These are phyloP conservation scores for Aspergillus ostianus DNA, from an alignment of 495 filamentous ascomycete species.

Conservation along the genomic window DNA sequence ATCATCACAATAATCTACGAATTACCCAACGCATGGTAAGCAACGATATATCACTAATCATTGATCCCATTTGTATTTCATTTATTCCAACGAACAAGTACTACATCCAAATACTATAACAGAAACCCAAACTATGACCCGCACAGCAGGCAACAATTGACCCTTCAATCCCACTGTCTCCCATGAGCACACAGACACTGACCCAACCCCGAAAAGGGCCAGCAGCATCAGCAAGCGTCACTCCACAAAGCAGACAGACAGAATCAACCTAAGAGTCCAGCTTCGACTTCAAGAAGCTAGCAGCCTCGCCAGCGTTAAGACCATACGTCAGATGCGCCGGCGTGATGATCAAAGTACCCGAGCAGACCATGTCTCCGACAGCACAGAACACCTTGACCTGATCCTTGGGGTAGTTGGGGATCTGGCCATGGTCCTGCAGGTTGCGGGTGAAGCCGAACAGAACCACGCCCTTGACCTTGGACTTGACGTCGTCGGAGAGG, in stretches of 20 bases:
- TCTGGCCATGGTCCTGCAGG: slow-evolving; percentile 43
- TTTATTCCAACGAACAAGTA: no score
- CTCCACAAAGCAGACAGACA: no score
- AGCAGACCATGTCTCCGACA: slow-evolving; percentile 50
- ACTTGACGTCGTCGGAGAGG: slow-evolving; percentile 31
- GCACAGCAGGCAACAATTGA: not conserved
- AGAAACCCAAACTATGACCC: not conserved
- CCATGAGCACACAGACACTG: no score
- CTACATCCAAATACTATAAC: no score
- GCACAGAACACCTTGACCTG: slow-evolving; percentile 51
- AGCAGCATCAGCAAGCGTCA: no score
- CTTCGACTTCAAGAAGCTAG: slow-evolving; percentile 17
- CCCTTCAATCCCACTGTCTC: no score
- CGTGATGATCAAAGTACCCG: slow-evolving; percentile 48
- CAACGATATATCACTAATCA: no score
- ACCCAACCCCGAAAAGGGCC: no score
- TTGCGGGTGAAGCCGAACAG: slow-evolving; percentile 58
- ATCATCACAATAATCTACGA: no score
- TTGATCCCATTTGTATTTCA: no score
- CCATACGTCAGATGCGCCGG: slow-evolving; percentile 47
- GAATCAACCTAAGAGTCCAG: slow-evolving; percentile 11
- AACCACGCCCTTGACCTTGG: slow-evolving; percentile 50
- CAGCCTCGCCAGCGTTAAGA: slow-evolving; percentile 19
- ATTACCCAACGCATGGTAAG: no score
- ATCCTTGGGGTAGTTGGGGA: slow-evolving; percentile 44